Evolutionary conservation across 345 rosid species (phyloP), one percentile per base, ranked within the genome.

Genomic region (Leavenworthia alabamica): DNA sequence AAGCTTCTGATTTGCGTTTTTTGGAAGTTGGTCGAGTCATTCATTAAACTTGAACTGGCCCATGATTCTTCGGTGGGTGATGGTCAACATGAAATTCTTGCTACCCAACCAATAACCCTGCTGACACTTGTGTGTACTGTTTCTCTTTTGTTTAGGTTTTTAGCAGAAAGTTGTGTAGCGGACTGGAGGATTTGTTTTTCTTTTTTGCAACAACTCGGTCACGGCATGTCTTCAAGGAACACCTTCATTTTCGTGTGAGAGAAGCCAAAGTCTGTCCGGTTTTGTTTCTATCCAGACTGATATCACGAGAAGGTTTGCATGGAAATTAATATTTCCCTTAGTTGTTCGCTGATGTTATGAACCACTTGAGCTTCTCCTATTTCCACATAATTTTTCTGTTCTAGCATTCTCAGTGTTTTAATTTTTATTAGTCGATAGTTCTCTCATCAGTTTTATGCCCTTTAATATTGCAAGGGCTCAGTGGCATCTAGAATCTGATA

Each of bases 221-320:
- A 63, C 80, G 65, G 59, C 72, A 85, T 52, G 75, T 79, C 59
- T 82, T 89, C 66, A 81, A 66, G 76, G 85, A 85, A 55, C 96
- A 84, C 63, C 79, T 80, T 71, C 82, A 56, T 60, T 75, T 58
- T 66, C 82, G 80, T 44, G 68, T 85, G 55, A 61, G 77, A 53
- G 87, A 79, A 57, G 83, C 85, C 86, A 82, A 73, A 48, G 59
- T 69, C 67, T 82, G 90, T 59, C 91, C 95, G 16, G 75, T 81
- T 53, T 64, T 26, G 60, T 87, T 93, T 72, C 78, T 89, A 28
- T 73, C 85, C 27, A 52, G 68, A 9, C 78, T 93, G 64, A 76
- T 83, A 66, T 79, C 84, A 4, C 78, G 70, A 53, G 93, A 84
- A 84, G 98, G 98, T 91, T 66, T 66, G 62, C 49, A 19, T 28